Evolutionary conservation across 129 eudicot genomes (phyloP), one percentile per base, ranked within the genome.

Genomic region (Kitagawia praeruptora): DNA sequence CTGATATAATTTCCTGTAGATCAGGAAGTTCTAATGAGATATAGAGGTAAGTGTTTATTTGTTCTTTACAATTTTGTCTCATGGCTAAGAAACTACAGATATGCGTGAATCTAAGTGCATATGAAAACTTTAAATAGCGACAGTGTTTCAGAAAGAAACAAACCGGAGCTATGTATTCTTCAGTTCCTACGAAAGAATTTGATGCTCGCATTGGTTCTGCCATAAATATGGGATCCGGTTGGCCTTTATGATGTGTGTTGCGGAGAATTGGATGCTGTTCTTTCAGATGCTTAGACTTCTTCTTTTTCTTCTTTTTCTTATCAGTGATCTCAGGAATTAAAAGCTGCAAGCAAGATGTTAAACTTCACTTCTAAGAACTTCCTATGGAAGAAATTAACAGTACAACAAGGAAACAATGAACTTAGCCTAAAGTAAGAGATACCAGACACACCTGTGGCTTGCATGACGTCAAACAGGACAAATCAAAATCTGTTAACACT

Each of bases 151-250:
- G 23, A 45, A 45, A 74, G 4, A 45, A 34, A 79, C 97, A 49
- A 63, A 94, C 98, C 89, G 98, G 99, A 85, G 99, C 99, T 44
- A 96, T 96, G 85, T 96, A 96, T 80, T 96, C 99, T 85, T 96
- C 99, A 6, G 98, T 92, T 53, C 99, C 99, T 67, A 96, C 99
- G 64, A 96, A 96, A 23, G 99, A 96, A 85, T 96, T 96, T 41
- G 99, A 96, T 54, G 99, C 98, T 78, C 99, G 87, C 86, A 90
- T 91, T 48, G 99, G 99, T 85, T 96, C 99, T 10, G 99, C 99
- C 97, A 92, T 85, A 77, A 96, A 96, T 71, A 92, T 85, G 13
- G 98, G 99, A 83, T 75, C 81, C 49, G 88, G 93, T 77, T 90
- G 97, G 71, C 83, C 82, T 86, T 87, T 95, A 12, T 82, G 79